Evolutionary conservation across 495 filamentous ascomycete species (phyloP), one percentile per base, ranked within the genome.

Genomic region (Aspergillus steynii): DNA sequence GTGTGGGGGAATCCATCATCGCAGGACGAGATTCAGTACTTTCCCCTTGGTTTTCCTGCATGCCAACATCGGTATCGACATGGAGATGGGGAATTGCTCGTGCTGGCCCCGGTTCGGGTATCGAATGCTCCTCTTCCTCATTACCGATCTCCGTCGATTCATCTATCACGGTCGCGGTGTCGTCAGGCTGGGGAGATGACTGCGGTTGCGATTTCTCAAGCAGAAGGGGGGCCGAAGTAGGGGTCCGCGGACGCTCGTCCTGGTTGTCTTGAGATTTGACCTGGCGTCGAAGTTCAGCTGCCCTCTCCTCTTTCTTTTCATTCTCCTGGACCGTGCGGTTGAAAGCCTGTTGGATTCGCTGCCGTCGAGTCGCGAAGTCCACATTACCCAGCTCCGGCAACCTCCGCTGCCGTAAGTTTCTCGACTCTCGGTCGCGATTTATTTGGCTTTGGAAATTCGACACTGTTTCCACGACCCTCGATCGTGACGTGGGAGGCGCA

Each of bases 331-430:
- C 85, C 26, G 87, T 89, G 58, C 88, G 87, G 51, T 87, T 92
- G 63, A 94, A 91, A 1, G 90, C 90, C 51, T 90, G 84, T 65
- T 92, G 87, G 59, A 94, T 94, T 49, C 82, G 85, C 60, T 90
- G 88, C 53, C 91, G 82, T 29, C 90, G 82, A 50, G 87, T 88
- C 42, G 85, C 90, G 66, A 93, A 93, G 71, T 96, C 90, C 31
- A 92, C 88, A 58, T 85, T 84, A 0, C 86, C 87, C 54, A 92
- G 64, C 67, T 86, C 83, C 26, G 83, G 82, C 29, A 82, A 70
- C 65, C 74, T 78, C 27, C 77, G 72, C 29, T 76, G 75, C 51
- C 77, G 66, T 53, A 71, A 67, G 27, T 67, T 76, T 20, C 76
- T 68, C 54, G 74, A 34, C 12, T 71, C 66, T 25, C 61, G 61